Conservation (phyloP, 192 early-diverging fungal species). For the Backusella morwellensis region DNA sequence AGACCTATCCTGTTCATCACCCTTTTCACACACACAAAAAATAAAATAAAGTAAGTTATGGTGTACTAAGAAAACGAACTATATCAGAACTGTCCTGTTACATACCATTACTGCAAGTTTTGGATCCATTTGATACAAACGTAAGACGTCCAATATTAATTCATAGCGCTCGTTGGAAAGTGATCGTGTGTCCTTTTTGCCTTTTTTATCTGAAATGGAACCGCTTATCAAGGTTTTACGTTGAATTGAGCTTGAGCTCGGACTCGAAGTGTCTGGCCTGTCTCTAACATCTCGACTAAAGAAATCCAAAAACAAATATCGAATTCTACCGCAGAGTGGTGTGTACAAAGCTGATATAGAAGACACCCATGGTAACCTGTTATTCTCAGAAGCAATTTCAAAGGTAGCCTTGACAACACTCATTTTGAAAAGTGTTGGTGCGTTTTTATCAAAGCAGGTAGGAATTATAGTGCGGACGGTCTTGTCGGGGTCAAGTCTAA, state of each 20-base stretch:
- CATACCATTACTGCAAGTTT: constrained; percentile 66
- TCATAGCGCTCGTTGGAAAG: constrained; percentile 73
- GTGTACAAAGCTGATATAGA: constrained; percentile 50
- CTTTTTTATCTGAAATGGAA: constrained; percentile 40
- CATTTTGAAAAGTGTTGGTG: constrained; percentile 73
- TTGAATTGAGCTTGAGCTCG: background rate
- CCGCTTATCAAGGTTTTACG: constrained; percentile 35
- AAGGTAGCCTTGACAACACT: constrained; percentile 73
- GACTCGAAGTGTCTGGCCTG: background rate
- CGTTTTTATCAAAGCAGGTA: constrained; percentile 58
- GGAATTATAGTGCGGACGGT: constrained; percentile 70
- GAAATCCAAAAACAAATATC: constrained; percentile 62
- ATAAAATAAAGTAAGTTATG: background rate
- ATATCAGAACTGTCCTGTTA: background rate
- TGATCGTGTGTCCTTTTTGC: constrained; percentile 41
- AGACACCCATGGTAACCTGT: constrained; percentile 65
- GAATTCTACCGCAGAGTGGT: constrained; percentile 55
- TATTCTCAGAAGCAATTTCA: constrained; percentile 61
- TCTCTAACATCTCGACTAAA: constrained; percentile 34
- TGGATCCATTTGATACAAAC: constrained; percentile 71
- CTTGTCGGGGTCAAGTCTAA: constrained; percentile 69
- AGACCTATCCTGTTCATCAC: constrained; percentile 56
- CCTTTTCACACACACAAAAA: constrained; percentile 26
- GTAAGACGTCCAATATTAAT: constrained; percentile 70
- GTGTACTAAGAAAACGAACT: background rate